Base-by-base conservation (phyloP, 306 rosid species). In the Erythrophleum fordii region DNA sequence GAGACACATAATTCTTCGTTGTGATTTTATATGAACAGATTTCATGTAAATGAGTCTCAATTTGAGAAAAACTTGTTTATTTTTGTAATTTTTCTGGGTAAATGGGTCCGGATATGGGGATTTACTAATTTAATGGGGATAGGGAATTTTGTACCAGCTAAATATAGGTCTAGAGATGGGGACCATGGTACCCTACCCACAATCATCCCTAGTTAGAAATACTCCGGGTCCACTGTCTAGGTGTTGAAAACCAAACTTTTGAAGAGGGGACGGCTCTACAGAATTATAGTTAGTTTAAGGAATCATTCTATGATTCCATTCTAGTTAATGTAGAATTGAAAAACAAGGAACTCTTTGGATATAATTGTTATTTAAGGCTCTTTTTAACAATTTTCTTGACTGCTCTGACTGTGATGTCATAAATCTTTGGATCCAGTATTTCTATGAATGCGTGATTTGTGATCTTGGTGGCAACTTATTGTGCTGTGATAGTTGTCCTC, bases 401-500 rank as follows among this genome's bases (percentile, higher is more conserved):
- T 31, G 23, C 69, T 68, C 89, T 83, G 76, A 87, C 84, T 69
- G 26, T 46, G 70, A 22, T 52, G 8, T 69, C 23, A 28, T 84
- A 60, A 77, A 81, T 64, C 42, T 64, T 84, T 18, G 78, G 68
- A 52, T 88, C 80, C 97, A 96, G 99, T 89, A 93, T 82, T 96
- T 74, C 93, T 96, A 23, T 41, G 99, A 96, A 86, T 96, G 99
- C 4, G 92, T 93, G 89, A 73, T 93, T 85, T 96, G 99, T 85
- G 99, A 96, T 90, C 90, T 85, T 85, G 97, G 99, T 64, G 99
- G 99, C 66, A 91, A 93, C 96, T 90, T 96, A 85, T 81, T 96
- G 84, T 96, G 99, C 86, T 96, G 99, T 78, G 99, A 96, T 87
- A 87, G 92, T 84, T 96, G 99, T 86, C 99, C 99, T 72, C 90